Evolutionary conservation across 2,329 filamentous ascomycete genomes (phyloP), one percentile per base, ranked within the genome.

Genomic region (Calcarisporium arbuscula): DNA sequence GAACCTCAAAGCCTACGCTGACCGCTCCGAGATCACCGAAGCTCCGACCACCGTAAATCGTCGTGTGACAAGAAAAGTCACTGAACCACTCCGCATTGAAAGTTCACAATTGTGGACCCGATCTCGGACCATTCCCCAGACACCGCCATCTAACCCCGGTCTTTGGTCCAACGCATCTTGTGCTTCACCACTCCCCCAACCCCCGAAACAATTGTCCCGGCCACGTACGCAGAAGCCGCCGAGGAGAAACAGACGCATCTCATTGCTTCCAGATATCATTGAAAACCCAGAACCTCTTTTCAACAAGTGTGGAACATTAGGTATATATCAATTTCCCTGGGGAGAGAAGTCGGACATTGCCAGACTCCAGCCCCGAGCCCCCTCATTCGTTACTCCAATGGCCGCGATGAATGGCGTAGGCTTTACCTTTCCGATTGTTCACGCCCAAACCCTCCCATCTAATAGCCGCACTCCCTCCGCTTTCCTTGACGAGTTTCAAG

Each of bases 251-350:
- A 74, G 62, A 53, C 70, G 75, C 27, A 57, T 77, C n/a, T 77
- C 74, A 7, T 51, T 69, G 29, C 65, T 82, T 5, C 74, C 77
- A 11, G 77, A 81, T 49, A 81, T 81, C 40, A 49, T 78, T 21
- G 77, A 81, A 51, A 77, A 67, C 42, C 77, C 77, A 5, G 58
- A 72, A 48, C 76, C 75, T 22, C 58, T 81, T 5, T 68, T 69
- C 5, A 62, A 77, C 50, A 74, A 72, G 54, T 64, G 68, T 27
- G 74, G 67, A 10, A 79, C 74, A 9, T 63, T 81, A 14, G 77
- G 76, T 5, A 73, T 81, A 46, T 82, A 79, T 58, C 73, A 78
- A 46, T 80, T 80, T 44, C 74, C 77, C 3, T 80, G 75, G 74
- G 77, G 77, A 11, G 76, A 80, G 56, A 70, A 58, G 46, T 80